phyloP scores from a whole-genome alignment of 345 rosid genomes.

The Dipteronia sinensis region DNA sequence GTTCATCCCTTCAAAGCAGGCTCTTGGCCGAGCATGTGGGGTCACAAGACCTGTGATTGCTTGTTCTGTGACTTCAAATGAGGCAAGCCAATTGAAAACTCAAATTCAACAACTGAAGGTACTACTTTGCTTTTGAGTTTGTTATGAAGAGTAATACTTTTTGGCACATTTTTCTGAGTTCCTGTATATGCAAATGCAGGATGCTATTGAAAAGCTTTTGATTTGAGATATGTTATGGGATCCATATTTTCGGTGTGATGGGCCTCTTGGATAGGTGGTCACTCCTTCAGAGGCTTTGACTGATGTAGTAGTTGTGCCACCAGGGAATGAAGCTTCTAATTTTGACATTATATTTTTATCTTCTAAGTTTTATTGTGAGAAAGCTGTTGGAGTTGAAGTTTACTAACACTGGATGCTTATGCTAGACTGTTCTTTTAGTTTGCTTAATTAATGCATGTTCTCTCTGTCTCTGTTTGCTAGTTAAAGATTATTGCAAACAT shows the following conservation, averaged over 20 bases:
- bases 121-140: no score
- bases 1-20: no score
- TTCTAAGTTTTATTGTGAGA: not conserved
- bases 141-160: no score
- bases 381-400: not conserved
- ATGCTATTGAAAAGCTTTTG: no score
- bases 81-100: no score
- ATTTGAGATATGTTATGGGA: no score
- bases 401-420: not conserved
- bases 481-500: not conserved
- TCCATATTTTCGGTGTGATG: constrained; percentile 65
- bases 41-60: no score
- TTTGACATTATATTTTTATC: not conserved
- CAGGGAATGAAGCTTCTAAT: constrained; percentile 10
- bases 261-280: constrained; percentile 54
- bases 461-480: not conserved
- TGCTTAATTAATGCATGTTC: not conserved
- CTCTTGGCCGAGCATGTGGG: no score
- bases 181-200: no score
- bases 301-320: constrained; percentile 43
- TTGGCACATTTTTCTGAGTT: no score
- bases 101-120: no score
- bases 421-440: not conserved
- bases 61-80: no score
- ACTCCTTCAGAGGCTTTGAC: constrained; percentile 62